phyloP scores from a whole-genome alignment of 352 stramenopile species.

The Globisporangium rhizosaccharum region DNA sequence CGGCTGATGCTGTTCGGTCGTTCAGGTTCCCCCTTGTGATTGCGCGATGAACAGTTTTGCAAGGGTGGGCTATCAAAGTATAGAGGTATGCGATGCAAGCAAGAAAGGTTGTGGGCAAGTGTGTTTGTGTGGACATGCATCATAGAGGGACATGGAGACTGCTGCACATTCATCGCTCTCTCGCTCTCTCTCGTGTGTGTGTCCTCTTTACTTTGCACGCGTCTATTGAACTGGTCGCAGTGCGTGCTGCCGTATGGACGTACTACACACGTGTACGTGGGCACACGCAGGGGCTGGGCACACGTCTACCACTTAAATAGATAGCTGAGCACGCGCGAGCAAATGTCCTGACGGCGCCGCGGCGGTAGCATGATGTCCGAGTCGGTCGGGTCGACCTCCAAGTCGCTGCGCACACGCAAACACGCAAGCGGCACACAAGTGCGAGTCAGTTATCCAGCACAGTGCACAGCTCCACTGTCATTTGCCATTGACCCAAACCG shows the following conservation, averaged over 20 bases:
- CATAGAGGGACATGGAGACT: too few species aligned
- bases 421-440: not conserved
- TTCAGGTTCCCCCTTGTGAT: too few species aligned
- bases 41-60: not conserved
- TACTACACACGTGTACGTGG: too few species aligned
- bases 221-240: too few species aligned
- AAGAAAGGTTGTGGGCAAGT: too few species aligned
- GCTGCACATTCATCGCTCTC: too few species aligned
- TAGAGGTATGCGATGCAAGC: too few species aligned
- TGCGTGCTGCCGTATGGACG: too few species aligned
- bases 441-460: not conserved
- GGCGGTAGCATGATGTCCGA: slow-evolving; percentile 80
- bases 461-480: not conserved
- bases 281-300: not conserved
- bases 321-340: slow-evolving; percentile 74
- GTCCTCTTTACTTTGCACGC: too few species aligned
- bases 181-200: too few species aligned
- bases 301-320: slow-evolving; percentile 80
- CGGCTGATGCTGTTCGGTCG: too few species aligned
- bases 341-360: slow-evolving; percentile 64
- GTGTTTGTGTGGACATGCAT: too few species aligned
- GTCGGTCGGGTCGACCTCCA: slow-evolving; percentile 75
- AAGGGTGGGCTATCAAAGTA: not conserved
- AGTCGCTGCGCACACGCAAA: slow-evolving; percentile 21
- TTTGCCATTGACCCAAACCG: not conserved